phyloP scores from a whole-genome alignment of 2,329 filamentous ascomycete genomes.

The Fusarium sp. region DNA sequence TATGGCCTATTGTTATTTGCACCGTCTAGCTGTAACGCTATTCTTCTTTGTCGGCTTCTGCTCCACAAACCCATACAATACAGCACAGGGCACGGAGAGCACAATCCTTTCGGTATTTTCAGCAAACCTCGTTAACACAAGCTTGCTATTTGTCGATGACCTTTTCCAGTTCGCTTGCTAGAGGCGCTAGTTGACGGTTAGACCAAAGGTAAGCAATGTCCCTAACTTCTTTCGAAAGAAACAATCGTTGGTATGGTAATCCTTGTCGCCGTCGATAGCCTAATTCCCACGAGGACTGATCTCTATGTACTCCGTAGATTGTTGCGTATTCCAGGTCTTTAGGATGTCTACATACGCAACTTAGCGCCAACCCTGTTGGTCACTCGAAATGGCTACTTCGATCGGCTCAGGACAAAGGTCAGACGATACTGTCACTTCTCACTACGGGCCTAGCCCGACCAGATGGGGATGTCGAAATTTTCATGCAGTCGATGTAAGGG shows the following conservation, averaged over 20 bases:
- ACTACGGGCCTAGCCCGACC: not conserved
- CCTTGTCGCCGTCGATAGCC: not conserved
- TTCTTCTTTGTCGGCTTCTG: slow-evolving; percentile 1
- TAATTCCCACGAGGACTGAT: not conserved
- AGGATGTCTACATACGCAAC: not conserved
- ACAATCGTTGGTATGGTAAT: not conserved
- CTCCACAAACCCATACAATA: slow-evolving; percentile 3
- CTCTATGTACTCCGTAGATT: not conserved
- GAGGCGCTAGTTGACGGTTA: slow-evolving; percentile 11
- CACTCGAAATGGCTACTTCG: not conserved
- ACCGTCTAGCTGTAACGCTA: no score
- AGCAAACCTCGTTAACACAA: slow-evolving; percentile 14
- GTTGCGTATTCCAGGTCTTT: not conserved
- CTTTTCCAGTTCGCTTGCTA: not conserved
- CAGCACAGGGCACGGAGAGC: slow-evolving; percentile 14
- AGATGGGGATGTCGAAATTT: slow-evolving; percentile 9
- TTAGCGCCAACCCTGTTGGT: slow-evolving; percentile 4
- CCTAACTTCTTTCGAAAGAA: slow-evolving; percentile 1
- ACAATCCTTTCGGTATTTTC: slow-evolving; percentile 15
- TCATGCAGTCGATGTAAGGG: slow-evolving; percentile 23
- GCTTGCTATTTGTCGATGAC: slow-evolving; percentile 11
- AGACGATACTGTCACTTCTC: slow-evolving; percentile 8
- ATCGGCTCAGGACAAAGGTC: slow-evolving; percentile 1
- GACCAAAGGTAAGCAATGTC: not conserved
- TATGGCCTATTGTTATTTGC: slow-evolving; percentile 9